Conservation (phyloP, 139 green algal species). For the Closterium sp. region DNA sequence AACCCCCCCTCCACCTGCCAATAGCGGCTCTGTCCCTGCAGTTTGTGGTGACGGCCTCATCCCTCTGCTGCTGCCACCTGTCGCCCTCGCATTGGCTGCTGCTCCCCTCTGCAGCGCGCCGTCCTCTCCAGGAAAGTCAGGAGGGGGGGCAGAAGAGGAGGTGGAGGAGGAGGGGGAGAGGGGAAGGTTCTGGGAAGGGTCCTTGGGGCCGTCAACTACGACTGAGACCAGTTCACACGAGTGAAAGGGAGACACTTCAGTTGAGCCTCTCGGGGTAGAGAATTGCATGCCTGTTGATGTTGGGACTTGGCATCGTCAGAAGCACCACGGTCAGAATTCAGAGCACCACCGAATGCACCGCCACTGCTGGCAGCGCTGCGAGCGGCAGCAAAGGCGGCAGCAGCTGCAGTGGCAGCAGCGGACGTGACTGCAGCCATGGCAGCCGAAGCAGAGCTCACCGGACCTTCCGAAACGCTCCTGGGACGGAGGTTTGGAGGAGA, state of each 20-base stretch:
- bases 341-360: background rate
- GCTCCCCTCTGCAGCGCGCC: background rate
- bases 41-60: background rate
- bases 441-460: background rate
- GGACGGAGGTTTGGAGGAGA: background rate
- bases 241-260: background rate
- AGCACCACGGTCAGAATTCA: background rate
- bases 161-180: background rate
- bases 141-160: background rate
- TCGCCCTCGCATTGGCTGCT: background rate
- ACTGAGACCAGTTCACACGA: background rate
- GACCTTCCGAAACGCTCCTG: background rate
- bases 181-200: background rate
- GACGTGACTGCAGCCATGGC: background rate
- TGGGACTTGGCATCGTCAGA: background rate
- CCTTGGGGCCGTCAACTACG: background rate
- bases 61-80: background rate
- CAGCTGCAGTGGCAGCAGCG: background rate
- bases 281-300: background rate
- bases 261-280: background rate
- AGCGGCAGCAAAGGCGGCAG: background rate
- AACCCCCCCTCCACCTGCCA: background rate
- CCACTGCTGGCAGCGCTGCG: background rate
- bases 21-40: background rate
- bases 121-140: no score